Evolutionary conservation across 2,329 filamentous ascomycete genomes (phyloP).

Genomic region (Ophiobolus disseminans): DNA sequence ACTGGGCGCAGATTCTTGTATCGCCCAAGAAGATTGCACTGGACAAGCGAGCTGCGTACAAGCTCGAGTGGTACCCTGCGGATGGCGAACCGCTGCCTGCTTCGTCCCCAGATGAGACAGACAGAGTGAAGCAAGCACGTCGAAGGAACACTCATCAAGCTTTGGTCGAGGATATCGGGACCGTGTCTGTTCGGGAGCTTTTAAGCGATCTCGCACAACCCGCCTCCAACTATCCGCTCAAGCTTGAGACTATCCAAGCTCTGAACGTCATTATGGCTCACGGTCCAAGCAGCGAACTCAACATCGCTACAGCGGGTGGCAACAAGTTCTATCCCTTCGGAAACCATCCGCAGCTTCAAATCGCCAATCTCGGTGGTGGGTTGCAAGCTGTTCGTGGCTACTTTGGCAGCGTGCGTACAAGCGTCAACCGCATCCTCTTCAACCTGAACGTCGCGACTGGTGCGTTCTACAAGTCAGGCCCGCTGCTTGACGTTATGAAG

Average conservation of each 20-base stretch:
- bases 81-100: slow-evolving; percentile 34
- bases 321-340: slow-evolving; percentile 55
- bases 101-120: slow-evolving; percentile 20
- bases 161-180: slow-evolving; percentile 28
- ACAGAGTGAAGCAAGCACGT: slow-evolving; percentile 18
- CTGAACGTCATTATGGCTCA: slow-evolving; percentile 65
- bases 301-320: slow-evolving; percentile 56
- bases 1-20: slow-evolving; percentile 46
- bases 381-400: slow-evolving; percentile 67
- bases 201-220: slow-evolving; percentile 53
- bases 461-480: slow-evolving; percentile 62
- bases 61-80: slow-evolving; percentile 36
- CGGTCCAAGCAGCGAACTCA: slow-evolving; percentile 50
- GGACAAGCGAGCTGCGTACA: slow-evolving; percentile 15
- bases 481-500: slow-evolving; percentile 45
- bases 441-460: slow-evolving; percentile 69
- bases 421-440: slow-evolving; percentile 64
- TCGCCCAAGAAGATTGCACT: slow-evolving; percentile 35
- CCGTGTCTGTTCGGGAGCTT: slow-evolving; percentile 48
- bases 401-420: slow-evolving; percentile 66
- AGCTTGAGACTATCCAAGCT: slow-evolving; percentile 62
- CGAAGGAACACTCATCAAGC: slow-evolving; percentile 25
- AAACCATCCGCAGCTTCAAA: slow-evolving; percentile 56
- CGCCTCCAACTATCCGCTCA: slow-evolving; percentile 51
- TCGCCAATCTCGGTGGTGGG: slow-evolving; percentile 56